Conservation (phyloP, 768 basidiomycete species). For the Kwoniella bestiolae region DNA sequence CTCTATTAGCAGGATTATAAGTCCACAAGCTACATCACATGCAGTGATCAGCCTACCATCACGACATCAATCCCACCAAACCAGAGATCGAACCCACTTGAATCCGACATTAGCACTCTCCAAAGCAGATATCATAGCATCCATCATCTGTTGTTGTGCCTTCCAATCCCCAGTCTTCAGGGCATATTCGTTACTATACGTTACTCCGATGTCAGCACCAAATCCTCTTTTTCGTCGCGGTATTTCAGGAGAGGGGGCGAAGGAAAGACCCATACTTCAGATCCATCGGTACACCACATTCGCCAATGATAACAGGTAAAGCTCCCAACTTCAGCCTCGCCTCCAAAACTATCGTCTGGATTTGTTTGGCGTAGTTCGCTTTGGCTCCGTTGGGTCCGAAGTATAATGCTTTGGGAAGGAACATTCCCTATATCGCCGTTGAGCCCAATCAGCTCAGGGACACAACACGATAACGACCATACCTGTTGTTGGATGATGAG, state of each 20-base stretch:
- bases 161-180: constrained; percentile 73
- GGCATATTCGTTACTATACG: constrained; percentile 74
- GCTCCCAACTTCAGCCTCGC: constrained; percentile 76
- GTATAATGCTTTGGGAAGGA: constrained; percentile 76
- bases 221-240: too few relatives aligned
- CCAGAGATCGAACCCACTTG: constrained; percentile 66
- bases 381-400: constrained; percentile 83
- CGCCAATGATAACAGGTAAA: constrained; percentile 82
- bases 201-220: too few relatives aligned
- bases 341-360: constrained; percentile 74
- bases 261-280: constrained; percentile 73
- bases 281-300: constrained; percentile 95
- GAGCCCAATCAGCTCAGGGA: not conserved
- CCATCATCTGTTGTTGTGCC: constrained; percentile 92
- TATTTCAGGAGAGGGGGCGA: not conserved
- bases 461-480: not conserved
- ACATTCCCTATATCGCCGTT: constrained; percentile 71
- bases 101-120: constrained; percentile 79
- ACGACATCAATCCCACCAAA: not conserved
- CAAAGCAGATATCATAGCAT: constrained; percentile 81
- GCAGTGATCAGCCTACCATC: not conserved
- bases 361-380: constrained; percentile 81
- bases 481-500: not conserved
- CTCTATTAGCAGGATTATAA: constrained; percentile 86
- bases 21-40: constrained; percentile 75